Evolutionary conservation across 1,284 basidiomycete genomes (phyloP), one percentile per base, ranked within the genome.

Genomic region (Malassezia cuniculi): DNA sequence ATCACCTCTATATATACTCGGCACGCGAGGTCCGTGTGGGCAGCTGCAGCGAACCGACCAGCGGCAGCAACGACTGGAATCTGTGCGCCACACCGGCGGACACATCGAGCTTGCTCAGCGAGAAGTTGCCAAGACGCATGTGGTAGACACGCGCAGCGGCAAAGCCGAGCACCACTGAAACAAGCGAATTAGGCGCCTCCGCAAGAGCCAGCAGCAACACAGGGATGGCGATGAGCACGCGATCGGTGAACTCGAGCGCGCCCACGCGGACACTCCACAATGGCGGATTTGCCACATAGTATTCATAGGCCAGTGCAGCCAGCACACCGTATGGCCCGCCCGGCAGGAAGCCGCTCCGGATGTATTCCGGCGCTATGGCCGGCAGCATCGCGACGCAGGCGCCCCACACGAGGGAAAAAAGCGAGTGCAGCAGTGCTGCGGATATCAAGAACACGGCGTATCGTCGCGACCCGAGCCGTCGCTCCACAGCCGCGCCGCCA

Each of bases 281-380:
- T 12, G 42, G 42, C 3, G 42, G 42, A 6, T 17, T 21, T 9
- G 22, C 8, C 9, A 8, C 8, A 18, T 25, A 39, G 26, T 32
- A 39, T 16, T 29, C 32, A n/a, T 16, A 27, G 8, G 15, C 15
- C 5, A 45, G 19, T 12, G 36, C 42, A 1, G 11, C 34, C 12
- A 45, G 28, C 8, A 39, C 6, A 16, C 42, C 42, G 14, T 37
- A 31, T 17, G 36, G 42, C 14, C 42, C 42, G 9, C 37, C 37
- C 12, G 42, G 42, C 16, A 45, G 33, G 22, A 35, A 39, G 14
- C 42, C 42, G 2, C 19, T 9, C 10, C 22, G 19, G 14, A 32
- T 16, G 15, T 15, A 17, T 17, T 38, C 29, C 34, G 11, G n/a
- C 11, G 4, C 8, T 12, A 26, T 26, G 24, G 12, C 7, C 7